Evolutionary conservation across 345 rosid genomes (phyloP), one percentile per base, ranked within the genome.

Genomic region (Citrus hindsii): DNA sequence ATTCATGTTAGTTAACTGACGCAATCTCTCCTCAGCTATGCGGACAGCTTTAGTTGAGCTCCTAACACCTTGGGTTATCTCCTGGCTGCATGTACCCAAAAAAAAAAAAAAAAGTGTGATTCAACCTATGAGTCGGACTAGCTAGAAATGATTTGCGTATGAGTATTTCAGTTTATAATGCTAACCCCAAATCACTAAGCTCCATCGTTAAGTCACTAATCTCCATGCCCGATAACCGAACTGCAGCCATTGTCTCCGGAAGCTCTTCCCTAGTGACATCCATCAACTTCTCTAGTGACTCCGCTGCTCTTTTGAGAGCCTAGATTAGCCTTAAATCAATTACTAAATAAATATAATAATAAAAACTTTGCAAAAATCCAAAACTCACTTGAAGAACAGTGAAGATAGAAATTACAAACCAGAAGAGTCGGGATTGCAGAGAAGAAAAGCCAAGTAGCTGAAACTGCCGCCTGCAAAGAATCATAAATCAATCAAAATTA

Each of bases 221-320:
- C 90, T 95, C 99, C 98, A 95, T 95, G 70, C 98, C 98, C 0
- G 99, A 92, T 77, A 95, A 85, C 3, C 98, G 89, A 67, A 95
- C 73, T 28, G 98, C 98, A 67, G 96, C 98, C 99, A 95, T 93
- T 64, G 97, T 95, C 81, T 87, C 93, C 2, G 99, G 98, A 73
- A 95, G 90, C 86, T 92, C 99, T 76, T 92, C 97, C 88, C 96
- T 90, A 1, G 93, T 85, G 25, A 84, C 91, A 90, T 95, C 98
- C 89, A 93, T 78, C 76, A 95, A 89, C 87, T 93, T 91, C 81
- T 90, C 95, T 58, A 92, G 77, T 0, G 99, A 95, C 74, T 95
- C 98, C 1, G 97, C 97, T 37, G 98, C 96, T 88, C 87, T 87
- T 87, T 85, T 92, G 83, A 95, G 90, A 74, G 98, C 89, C 98